Conservation (phyloP, 2,329 filamentous ascomycete genomes). For the Huntiella omanensis region DNA sequence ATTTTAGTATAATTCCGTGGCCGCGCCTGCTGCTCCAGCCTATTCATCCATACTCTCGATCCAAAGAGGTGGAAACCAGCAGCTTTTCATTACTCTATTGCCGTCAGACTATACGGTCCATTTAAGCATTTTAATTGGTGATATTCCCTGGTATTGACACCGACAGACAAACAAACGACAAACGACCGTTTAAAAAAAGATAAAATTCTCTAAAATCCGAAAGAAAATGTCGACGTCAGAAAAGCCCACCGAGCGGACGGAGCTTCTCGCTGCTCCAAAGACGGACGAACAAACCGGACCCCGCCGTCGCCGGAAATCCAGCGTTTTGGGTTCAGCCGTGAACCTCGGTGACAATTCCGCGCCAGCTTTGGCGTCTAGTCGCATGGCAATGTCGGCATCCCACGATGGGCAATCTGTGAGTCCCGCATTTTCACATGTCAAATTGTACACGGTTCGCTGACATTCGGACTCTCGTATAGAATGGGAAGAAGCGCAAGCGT, state of each 20-base stretch:
- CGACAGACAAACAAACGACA: neutral
- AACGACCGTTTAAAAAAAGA: neutral
- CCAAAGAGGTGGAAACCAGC: too few species aligned
- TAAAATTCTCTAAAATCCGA: too few species aligned
- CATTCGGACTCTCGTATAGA: slow-evolving; percentile 3
- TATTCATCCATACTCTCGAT: too few species aligned
- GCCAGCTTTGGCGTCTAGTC: slow-evolving; percentile 33
- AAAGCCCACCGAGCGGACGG: neutral
- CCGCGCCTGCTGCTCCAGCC: too few species aligned
- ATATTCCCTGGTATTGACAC: too few species aligned
- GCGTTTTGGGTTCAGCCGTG: slow-evolving; percentile 32
- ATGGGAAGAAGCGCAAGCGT: slow-evolving; percentile 25
- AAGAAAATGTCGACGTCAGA: too few species aligned
- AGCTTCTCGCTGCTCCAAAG: neutral
- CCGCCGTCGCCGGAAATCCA: slow-evolving; percentile 36
- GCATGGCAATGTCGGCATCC: slow-evolving; percentile 24
- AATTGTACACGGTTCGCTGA: slow-evolving; percentile 1
- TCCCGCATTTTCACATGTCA: neutral
- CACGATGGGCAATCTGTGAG: slow-evolving; percentile 9
- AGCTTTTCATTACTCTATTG: too few species aligned
- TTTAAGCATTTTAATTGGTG: too few species aligned
- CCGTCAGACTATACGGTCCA: too few species aligned
- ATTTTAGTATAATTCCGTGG: too few species aligned
- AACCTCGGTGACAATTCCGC: slow-evolving; percentile 36
- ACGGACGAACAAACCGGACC: slow-evolving; percentile 15